Evolutionary conservation across 1,284 basidiomycete genomes (phyloP).

Genomic region (Fomitiporia mediterranea): DNA sequence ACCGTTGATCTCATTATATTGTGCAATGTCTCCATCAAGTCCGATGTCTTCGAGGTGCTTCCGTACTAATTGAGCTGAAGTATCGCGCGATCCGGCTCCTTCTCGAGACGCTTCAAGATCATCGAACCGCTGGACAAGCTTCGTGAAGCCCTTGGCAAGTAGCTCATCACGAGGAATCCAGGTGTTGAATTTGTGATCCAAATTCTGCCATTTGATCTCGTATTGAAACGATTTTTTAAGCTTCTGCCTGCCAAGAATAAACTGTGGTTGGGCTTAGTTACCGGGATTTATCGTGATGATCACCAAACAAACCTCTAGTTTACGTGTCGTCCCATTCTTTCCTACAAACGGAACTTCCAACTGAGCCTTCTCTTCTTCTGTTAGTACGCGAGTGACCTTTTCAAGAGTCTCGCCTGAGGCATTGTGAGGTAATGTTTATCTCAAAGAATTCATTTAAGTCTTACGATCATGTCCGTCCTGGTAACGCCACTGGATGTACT

Average conservation of each 20-base stretch:
- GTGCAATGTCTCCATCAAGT: slow-evolving; percentile 93
- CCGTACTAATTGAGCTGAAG: slow-evolving; percentile 72
- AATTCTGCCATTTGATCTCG: slow-evolving; percentile 95
- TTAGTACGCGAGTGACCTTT: slow-evolving; percentile 87
- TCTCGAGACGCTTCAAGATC: slow-evolving; percentile 95
- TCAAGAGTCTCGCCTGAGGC: slow-evolving; percentile 78
- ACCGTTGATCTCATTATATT: slow-evolving; percentile 94
- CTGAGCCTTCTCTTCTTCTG: slow-evolving; percentile 80
- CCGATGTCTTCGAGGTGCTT: slow-evolving; percentile 94
- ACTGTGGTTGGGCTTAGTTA: slow-evolving; percentile 35
- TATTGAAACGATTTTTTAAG: slow-evolving; percentile 95
- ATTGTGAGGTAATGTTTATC: not conserved
- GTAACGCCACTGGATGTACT: slow-evolving; percentile 99
- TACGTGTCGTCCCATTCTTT: slow-evolving; percentile 87
- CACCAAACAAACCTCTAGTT: slow-evolving; percentile 66
- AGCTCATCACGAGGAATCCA: slow-evolving; percentile 93
- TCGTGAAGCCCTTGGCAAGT: slow-evolving; percentile 85
- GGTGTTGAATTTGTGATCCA: slow-evolving; percentile 90
- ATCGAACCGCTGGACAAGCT: slow-evolving; percentile 93
- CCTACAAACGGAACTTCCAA: slow-evolving; percentile 90
- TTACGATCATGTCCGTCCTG: slow-evolving; percentile 97
- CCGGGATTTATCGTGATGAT: not conserved
- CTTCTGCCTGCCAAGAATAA: slow-evolving; percentile 96
- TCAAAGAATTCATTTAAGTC: slow-evolving; percentile 29
- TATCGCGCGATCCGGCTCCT: slow-evolving; percentile 87